Percentiles rank a stretch among this genome's conserved stretches.
These are phyloP conservation scores for Starmerella roubikii DNA, from an alignment of 805 yeast genomes.

Conservation along the genomic window DNA sequence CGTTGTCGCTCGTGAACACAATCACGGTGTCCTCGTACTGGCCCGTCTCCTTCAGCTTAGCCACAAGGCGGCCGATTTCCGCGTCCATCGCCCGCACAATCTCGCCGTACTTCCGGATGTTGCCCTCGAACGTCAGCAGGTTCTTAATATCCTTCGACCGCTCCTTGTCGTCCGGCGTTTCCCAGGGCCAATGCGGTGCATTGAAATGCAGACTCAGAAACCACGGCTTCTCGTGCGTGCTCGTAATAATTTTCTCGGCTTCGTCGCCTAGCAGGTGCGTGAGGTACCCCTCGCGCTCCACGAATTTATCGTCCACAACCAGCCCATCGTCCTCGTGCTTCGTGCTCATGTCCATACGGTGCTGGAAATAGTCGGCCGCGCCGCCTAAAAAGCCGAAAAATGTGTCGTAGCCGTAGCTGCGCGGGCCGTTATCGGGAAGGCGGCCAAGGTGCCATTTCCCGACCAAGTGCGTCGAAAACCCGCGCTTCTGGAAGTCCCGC, in stretches of 20 bases:
- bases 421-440: conserved; percentile 25
- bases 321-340: conserved; percentile 12
- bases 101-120: conserved; percentile 43
- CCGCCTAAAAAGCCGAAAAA: conserved; percentile 20
- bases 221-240: conserved; percentile 36
- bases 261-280: conserved; percentile 20
- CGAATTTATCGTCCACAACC: conserved; percentile 17
- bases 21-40: conserved; percentile 43
- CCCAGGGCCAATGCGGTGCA: conserved; percentile 58
- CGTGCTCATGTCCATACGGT: conserved; percentile 10
- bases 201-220: conserved; percentile 44
- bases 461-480: conserved; percentile 38
- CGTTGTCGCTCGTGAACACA: conserved; percentile 51
- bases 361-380: conserved; percentile 18
- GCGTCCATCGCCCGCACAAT: conserved; percentile 45
- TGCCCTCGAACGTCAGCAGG: conserved; percentile 37
- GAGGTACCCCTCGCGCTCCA: conserved; percentile 18
- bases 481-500: conserved; percentile 36
- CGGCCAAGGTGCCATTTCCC: conserved; percentile 55
- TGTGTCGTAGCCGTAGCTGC: conserved; percentile 18
- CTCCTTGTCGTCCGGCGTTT: conserved; percentile 37
- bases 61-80: conserved; percentile 38
- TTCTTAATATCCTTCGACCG: conserved; percentile 37
- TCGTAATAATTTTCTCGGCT: conserved; percentile 27
- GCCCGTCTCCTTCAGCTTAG: conserved; percentile 30